phyloP scores from a whole-genome alignment of 305 asterid species.

The Fraxinus platypoda region DNA sequence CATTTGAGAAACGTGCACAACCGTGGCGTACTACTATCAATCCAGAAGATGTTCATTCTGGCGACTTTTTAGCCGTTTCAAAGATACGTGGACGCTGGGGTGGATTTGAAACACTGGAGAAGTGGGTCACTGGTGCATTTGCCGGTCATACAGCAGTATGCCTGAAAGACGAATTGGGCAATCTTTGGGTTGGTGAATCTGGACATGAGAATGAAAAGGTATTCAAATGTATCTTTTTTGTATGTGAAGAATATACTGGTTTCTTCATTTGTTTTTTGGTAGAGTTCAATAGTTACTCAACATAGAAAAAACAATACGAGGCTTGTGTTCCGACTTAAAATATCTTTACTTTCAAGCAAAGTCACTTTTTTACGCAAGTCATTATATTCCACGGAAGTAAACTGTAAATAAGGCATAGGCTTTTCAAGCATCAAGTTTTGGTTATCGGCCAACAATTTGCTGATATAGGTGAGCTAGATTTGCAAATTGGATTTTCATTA shows the following conservation, averaged over 20 bases:
- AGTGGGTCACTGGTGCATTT: slow-evolving; percentile 99
- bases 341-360: neutral
- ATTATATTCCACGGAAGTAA: neutral
- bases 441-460: neutral
- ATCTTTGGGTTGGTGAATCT: slow-evolving; percentile 97
- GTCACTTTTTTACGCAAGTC: neutral
- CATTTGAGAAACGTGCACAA: slow-evolving; percentile 69
- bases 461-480: neutral
- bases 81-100: slow-evolving; percentile 99
- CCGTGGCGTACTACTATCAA: slow-evolving; percentile 66
- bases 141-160: slow-evolving; percentile 99
- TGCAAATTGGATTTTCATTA: neutral
- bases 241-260: neutral
- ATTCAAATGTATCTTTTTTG: neutral
- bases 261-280: neutral
- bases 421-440: neutral
- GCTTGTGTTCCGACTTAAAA: neutral
- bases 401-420: neutral
- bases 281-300: slow-evolving; percentile 1
- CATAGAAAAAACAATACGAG: neutral
- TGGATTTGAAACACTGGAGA: slow-evolving; percentile 98
- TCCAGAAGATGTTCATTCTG: slow-evolving; percentile 82
- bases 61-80: slow-evolving; percentile 91
- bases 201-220: slow-evolving; percentile 99
- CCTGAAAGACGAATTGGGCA: slow-evolving; percentile 82